phyloP scores from a whole-genome alignment of 352 stramenopile species.

The Paralagenidium karlingii region DNA sequence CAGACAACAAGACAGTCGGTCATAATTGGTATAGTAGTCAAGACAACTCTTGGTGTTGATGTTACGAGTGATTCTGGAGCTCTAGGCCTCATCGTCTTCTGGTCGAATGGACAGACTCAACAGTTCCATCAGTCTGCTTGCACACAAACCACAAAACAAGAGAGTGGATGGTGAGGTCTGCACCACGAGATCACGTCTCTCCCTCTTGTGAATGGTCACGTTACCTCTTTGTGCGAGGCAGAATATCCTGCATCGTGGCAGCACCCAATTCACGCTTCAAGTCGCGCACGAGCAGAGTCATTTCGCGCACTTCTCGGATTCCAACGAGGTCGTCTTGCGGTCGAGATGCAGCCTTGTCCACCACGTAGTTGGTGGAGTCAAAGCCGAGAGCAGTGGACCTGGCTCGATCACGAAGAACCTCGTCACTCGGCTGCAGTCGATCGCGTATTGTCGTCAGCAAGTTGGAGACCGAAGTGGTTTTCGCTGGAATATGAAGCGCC shows the following conservation, averaged over 20 bases:
- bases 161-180: background rate
- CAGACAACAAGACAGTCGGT: too few species aligned
- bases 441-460: background rate
- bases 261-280: slow-evolving; percentile 71
- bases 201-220: background rate
- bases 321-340: slow-evolving; percentile 22
- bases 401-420: too few species aligned
- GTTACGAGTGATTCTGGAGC: too few species aligned
- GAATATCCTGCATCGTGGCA: slow-evolving; percentile 54
- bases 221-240: slow-evolving; percentile 49
- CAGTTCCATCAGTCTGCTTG: slow-evolving; percentile 49
- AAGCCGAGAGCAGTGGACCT: background rate
- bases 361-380: slow-evolving; percentile 41
- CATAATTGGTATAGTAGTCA: too few species aligned
- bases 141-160: background rate
- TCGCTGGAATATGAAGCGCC: background rate
- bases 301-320: slow-evolving; percentile 57
- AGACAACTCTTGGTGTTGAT: too few species aligned
- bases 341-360: slow-evolving; percentile 18
- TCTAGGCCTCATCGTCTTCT: background rate
- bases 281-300: slow-evolving; percentile 52
- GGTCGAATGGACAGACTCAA: slow-evolving; percentile 56
- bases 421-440: background rate
- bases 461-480: background rate
- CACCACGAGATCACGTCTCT: too few species aligned